Evolutionary conservation across 495 filamentous ascomycete species (phyloP).

Genomic region (Xylaria intraflava): DNA sequence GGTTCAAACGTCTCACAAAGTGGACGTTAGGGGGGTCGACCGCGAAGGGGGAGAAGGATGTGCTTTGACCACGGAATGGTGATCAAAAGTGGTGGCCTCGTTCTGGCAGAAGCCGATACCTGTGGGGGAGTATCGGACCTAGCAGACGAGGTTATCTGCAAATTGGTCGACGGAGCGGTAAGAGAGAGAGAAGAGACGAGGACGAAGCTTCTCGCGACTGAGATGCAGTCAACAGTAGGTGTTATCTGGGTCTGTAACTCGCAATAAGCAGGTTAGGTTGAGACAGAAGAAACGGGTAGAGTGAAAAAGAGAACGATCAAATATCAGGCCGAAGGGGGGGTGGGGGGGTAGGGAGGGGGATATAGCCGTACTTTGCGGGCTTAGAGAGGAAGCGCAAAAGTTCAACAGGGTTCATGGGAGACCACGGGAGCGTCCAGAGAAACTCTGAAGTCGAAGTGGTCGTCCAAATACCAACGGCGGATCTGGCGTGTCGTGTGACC

Average conservation of each 20-base stretch:
- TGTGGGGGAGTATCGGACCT: slow-evolving; percentile 74
- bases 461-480: not conserved
- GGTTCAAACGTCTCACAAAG: slow-evolving; percentile 45
- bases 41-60: slow-evolving; percentile 74
- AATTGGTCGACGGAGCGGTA: slow-evolving; percentile 22
- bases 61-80: slow-evolving; percentile 81
- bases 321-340: not conserved
- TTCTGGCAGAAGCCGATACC: slow-evolving; percentile 81
- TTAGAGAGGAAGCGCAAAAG: slow-evolving; percentile 92
- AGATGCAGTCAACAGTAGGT: slow-evolving; percentile 34
- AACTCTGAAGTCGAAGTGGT: not conserved
- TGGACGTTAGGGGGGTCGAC: slow-evolving; percentile 81
- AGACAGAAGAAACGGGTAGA: slow-evolving; percentile 1
- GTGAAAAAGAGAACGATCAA: slow-evolving; percentile 23
- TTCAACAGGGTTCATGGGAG: slow-evolving; percentile 85
- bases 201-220: slow-evolving; percentile 2
- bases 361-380: slow-evolving; percentile 70
- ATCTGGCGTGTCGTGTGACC: not conserved
- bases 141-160: slow-evolving; percentile 82
- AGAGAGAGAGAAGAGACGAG: slow-evolving; percentile 8
- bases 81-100: slow-evolving; percentile 60
- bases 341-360: not conserved
- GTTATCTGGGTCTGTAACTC: slow-evolving; percentile 81
- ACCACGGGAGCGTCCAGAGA: slow-evolving; percentile 10
- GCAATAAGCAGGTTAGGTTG: not conserved